A percentile compares a stretch with the other conserved stretches of the same genome.
Evolutionary conservation across 371 early-diverging fungal genomes (phyloP).

Genomic region (Thermomucor indicae-seudaticae): DNA sequence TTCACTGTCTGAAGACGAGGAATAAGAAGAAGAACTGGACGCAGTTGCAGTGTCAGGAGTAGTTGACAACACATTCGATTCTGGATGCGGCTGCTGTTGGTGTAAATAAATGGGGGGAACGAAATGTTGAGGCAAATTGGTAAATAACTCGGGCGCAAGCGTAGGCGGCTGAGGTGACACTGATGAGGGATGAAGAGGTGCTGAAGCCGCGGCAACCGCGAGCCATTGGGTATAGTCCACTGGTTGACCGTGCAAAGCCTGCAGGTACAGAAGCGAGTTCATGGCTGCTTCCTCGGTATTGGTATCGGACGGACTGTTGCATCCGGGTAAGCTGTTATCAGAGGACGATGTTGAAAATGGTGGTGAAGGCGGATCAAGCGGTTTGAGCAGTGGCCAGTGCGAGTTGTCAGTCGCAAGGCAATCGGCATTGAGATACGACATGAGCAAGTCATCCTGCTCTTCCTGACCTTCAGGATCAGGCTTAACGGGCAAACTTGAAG

Average conservation of each 20-base stretch:
- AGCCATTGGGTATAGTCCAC: slow-evolving; percentile 2
- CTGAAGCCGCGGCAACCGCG: slow-evolving; percentile 2
- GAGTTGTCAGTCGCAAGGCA: slow-evolving; percentile 22
- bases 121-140: slow-evolving; percentile 6
- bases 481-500: slow-evolving; percentile 10
- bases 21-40: slow-evolving; percentile 3
- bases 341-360: slow-evolving; percentile 10
- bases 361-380: slow-evolving; percentile 15
- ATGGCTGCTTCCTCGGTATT: slow-evolving; percentile 1
- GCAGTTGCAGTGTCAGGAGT: no score
- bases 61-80: background rate
- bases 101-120: slow-evolving; percentile 14
- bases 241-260: background rate
- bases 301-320: background rate
- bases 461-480: slow-evolving; percentile 19
- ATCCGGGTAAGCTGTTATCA: slow-evolving; percentile 5
- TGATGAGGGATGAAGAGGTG: background rate
- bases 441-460: slow-evolving; percentile 35
- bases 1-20: slow-evolving; percentile 19
- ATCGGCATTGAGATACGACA: slow-evolving; percentile 39
- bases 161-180: background rate
- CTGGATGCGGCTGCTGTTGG: slow-evolving; percentile 2
- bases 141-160: background rate
- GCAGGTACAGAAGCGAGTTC: background rate
- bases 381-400: background rate